Conservation (phyloP, 306 rosid species). For the Prunus dulcis region DNA sequence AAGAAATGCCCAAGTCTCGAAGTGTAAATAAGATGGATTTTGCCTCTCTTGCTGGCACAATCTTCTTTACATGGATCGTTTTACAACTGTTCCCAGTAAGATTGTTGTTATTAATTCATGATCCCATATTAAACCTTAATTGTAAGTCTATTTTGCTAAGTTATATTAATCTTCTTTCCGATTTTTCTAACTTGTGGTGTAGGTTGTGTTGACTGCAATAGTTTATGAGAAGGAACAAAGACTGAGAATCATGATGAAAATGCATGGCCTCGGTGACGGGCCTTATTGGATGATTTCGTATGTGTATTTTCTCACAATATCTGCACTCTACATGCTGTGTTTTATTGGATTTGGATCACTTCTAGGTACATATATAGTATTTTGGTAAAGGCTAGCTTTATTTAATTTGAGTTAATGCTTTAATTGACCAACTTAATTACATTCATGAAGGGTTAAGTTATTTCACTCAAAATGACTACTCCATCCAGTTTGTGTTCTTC, state of each 20-base stretch:
- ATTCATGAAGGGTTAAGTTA: conserved; percentile 60
- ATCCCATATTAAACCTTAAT: background rate
- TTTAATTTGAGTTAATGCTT: conserved; percentile 10
- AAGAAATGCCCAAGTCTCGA: conserved; percentile 78
- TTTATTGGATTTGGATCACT: conserved; percentile 78
- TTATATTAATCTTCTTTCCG: too few species aligned
- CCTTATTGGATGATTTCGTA: conserved; percentile 86
- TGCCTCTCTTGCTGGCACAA: conserved; percentile 61
- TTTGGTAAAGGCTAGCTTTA: background rate
- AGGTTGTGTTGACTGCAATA: conserved; percentile 64
- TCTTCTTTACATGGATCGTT: conserved; percentile 84
- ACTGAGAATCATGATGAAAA: conserved; percentile 93
- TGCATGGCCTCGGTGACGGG: conserved; percentile 94
- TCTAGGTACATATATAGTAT: conserved; percentile 41
- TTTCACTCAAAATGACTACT: conserved; percentile 74
- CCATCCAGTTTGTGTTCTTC: conserved; percentile 69
- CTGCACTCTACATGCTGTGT: conserved; percentile 62
- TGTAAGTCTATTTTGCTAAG: too few species aligned
- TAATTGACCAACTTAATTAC: conserved; percentile 11
- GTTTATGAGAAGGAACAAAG: conserved; percentile 80
- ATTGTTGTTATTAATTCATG: background rate
- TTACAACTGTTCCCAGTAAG: conserved; percentile 87
- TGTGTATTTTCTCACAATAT: conserved; percentile 61
- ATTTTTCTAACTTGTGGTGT: background rate
- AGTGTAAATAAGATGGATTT: conserved; percentile 47